phyloP scores from a whole-genome alignment of 139 green algal genomes.

The Chlorella sp. region DNA sequence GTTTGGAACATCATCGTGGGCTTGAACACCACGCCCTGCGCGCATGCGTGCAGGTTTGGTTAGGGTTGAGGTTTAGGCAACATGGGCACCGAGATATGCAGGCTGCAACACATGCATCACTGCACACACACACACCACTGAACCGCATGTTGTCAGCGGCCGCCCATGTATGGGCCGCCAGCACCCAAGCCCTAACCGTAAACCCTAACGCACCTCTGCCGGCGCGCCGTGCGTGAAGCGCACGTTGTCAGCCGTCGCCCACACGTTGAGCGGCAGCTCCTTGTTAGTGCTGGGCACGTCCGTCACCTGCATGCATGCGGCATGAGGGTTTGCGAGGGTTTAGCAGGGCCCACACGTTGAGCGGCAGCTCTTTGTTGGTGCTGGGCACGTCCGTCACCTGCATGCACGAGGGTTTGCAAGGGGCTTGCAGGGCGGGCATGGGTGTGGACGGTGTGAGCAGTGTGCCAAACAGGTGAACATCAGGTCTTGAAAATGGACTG shows the following conservation, averaged over 20 bases:
- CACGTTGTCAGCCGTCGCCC: slow-evolving; percentile 43
- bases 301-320: slow-evolving; percentile 22
- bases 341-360: slow-evolving; percentile 32
- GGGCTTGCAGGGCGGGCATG: background rate
- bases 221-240: slow-evolving; percentile 34
- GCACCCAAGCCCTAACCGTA: too few species aligned
- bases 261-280: slow-evolving; percentile 38
- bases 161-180: too few species aligned
- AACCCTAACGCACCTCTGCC: too few species aligned
- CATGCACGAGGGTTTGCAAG: too few species aligned
- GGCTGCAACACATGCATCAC: too few species aligned
- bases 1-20: slow-evolving; percentile 84
- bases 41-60: too few species aligned
- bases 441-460: background rate
- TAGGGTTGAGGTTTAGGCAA: too few species aligned
- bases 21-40: slow-evolving; percentile 53
- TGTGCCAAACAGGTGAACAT: too few species aligned
- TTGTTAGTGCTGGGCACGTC: slow-evolving; percentile 32
- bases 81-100: too few species aligned
- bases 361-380: slow-evolving; percentile 28
- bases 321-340: slow-evolving; percentile 7
- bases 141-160: too few species aligned
- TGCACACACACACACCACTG: too few species aligned
- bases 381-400: slow-evolving; percentile 28
- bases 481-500: too few species aligned